Base-by-base conservation (phyloP, 768 basidiomycete genomes). In the Exsudoporus frostii region DNA sequence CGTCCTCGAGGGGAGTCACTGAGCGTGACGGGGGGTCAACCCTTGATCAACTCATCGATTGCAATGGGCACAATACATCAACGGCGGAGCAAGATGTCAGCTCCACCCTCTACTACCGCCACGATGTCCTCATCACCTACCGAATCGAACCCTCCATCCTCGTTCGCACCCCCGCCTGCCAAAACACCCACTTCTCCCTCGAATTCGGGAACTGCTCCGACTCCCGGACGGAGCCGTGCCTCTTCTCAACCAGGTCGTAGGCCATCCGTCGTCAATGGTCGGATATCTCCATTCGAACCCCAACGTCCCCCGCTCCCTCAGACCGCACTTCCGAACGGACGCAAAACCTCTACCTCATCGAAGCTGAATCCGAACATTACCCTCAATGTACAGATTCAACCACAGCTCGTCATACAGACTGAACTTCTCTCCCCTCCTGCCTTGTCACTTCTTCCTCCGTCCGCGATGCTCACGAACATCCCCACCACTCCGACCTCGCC, bases 401-500 rank as follows among this genome's bases (percentile, higher is more conserved):
- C 80, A 22, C 76, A 74, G 41, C 72, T 82, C 32, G 70, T 73
- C 25, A 70, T 84, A 40, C 77, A 80, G 58, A 81, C 78, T 3
- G 82, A 82, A 54, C 66, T 81, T 11, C 67, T 76, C 36, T 76
- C 77, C 15, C 73, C 75, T 2, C 56, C 70, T 32, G 60, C 66
- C 10, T 47, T 69, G 29, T 64, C 74, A n/a, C 68, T 81, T 22
- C 72, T 77, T 36, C 79, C 77, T 7, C 77, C 71, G 9, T 54
- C 78, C 17, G 71, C 76, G 51, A 75, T 82, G 55, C 70, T 79
- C 41, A 73, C 74, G 32, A 84, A 80, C 60, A 74, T 87, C 11
- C 88, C 85, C 32, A 84, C 82, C 13, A 87, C 88, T 3, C 92
- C 91, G 7, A 79, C 78, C 40, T 92, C 91, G 3, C 88, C 90